Evolutionary conservation across 805 yeast species (phyloP).

Genomic region (Barnettozyma sp.): DNA sequence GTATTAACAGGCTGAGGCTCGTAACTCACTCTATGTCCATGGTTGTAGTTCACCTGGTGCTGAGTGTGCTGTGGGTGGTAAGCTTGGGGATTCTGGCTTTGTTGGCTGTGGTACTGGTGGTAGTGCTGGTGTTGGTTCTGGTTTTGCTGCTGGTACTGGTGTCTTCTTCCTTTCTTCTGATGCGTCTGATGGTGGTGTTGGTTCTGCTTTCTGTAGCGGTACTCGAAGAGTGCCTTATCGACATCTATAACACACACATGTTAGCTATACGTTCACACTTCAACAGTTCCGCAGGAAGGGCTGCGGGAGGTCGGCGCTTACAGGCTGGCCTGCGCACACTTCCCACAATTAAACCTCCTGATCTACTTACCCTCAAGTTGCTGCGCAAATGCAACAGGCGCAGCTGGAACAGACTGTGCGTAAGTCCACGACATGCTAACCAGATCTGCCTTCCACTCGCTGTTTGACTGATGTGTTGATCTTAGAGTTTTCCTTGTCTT

Average conservation of each 20-base stretch:
- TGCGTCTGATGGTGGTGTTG: constrained; percentile 9
- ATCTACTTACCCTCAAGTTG: constrained; percentile 9
- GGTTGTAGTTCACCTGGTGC: not conserved
- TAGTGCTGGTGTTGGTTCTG: constrained; percentile 3
- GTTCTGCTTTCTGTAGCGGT: constrained; percentile 19
- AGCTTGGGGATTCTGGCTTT: too few relatives aligned
- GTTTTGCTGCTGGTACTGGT: not conserved
- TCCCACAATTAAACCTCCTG: too few relatives aligned
- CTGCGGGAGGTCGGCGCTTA: too few relatives aligned
- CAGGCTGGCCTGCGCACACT: too few relatives aligned
- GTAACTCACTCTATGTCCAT: constrained; percentile 1
- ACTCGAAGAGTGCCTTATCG: constrained; percentile 22
- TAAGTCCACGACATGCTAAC: constrained; percentile 1
- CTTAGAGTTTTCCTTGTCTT: too few relatives aligned
- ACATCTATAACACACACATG: too few relatives aligned
- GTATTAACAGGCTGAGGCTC: constrained; percentile 7
- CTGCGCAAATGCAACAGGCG: constrained; percentile 5
- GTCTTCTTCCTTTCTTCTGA: constrained; percentile 3
- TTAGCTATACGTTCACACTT: too few relatives aligned
- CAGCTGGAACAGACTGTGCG: not conserved
- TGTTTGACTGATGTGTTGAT: too few relatives aligned
- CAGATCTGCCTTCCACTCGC: too few relatives aligned
- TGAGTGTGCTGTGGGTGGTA: not conserved
- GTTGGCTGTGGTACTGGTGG: too few relatives aligned
- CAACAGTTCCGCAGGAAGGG: too few relatives aligned